Percentiles rank a stretch among this genome's conserved stretches.
These are phyloP conservation scores for Diaporthe eres DNA, from an alignment of 2,329 filamentous ascomycete genomes.

Conservation along the genomic window DNA sequence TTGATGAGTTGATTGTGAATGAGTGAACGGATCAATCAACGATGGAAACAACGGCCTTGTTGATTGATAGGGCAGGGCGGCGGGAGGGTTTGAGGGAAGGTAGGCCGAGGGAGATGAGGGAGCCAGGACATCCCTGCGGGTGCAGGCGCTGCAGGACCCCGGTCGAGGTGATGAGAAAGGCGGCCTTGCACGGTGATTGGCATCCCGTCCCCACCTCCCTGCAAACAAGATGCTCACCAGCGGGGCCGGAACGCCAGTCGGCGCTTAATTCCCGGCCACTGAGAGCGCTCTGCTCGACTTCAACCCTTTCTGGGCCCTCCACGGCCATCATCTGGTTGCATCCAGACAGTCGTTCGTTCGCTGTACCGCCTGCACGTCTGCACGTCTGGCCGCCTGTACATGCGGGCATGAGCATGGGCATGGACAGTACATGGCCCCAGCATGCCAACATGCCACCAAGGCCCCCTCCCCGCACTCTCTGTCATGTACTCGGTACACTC, in stretches of 20 bases:
- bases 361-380: conserved; percentile 16
- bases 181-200: conserved; percentile 24
- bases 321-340: conserved; percentile 25
- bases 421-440: conserved; percentile 28
- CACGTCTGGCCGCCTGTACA: conserved; percentile 11
- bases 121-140: conserved; percentile 24
- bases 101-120: conserved; percentile 21
- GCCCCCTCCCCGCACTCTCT: conserved; percentile 22
- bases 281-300: conserved; percentile 19
- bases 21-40: conserved; percentile 21
- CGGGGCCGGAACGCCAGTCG: conserved; percentile 33
- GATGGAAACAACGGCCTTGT: conserved; percentile 23
- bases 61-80: conserved; percentile 14
- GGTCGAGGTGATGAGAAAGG: conserved; percentile 31
- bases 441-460: conserved; percentile 29
- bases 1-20: neutral
- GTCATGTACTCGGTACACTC: conserved; percentile 8
- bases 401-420: conserved; percentile 8
- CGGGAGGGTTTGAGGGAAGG: neutral
- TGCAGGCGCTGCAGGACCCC: conserved; percentile 31
- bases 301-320: conserved; percentile 32
- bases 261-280: conserved; percentile 33
- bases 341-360: conserved; percentile 30
- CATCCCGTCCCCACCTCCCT: conserved; percentile 23
- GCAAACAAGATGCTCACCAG: conserved; percentile 33